Base-by-base conservation (phyloP, 495 filamentous ascomycete genomes). In the Apiosordaria backusii region DNA sequence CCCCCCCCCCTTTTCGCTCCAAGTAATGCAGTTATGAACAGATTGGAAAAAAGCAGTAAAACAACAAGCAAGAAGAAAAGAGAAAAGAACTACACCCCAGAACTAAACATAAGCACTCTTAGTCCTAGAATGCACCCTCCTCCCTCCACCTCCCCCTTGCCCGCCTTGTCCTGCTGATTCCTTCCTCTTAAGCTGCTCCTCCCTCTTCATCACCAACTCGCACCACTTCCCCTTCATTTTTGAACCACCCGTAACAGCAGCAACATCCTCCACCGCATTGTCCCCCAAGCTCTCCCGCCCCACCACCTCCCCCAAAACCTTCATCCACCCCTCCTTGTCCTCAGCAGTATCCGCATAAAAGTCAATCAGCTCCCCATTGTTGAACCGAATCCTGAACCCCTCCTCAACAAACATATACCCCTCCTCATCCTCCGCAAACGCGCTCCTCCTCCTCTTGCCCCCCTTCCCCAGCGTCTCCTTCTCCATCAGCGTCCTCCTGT, bases 321-420 rank as follows among this genome's bases (percentile, higher is more conserved):
- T 88, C 87, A 99, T 94, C 95, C 95, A 99, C 61, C 86, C 91
- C 16, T 96, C 90, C 76, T 99, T 99, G 70, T 92, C 89, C 59
- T 83, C 85, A 1, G 86, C 81, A 45, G 85, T 92, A 76, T 99
- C 95, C 68, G 95, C 96, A 70, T 99, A 99, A 78, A 99, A 99
- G 76, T 99, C 95, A 68, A 99, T 99, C 52, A 94, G 87, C 78
- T 99, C 95, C 60, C 95, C 95, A 73, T 99, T 99, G 66, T 89
- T 93, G 77, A 99, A 99, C 62, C 93, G 92, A 75, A 99, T 94
- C 40, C 95, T 91, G 86, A 99, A 99, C 15, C 96, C 95, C 75
- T 98, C 96, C 77, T 99, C 95, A 23, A 99, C 95, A 71, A 98
- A 98, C 92, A 97, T 97, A 80, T 98, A 99, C 58, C 96, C 95